Percentiles rank a stretch among this genome's conserved stretches.
These are phyloP conservation scores for Carex littledalei DNA, from an alignment of 176 grass and related monocot genomes.

Conservation along the genomic window DNA sequence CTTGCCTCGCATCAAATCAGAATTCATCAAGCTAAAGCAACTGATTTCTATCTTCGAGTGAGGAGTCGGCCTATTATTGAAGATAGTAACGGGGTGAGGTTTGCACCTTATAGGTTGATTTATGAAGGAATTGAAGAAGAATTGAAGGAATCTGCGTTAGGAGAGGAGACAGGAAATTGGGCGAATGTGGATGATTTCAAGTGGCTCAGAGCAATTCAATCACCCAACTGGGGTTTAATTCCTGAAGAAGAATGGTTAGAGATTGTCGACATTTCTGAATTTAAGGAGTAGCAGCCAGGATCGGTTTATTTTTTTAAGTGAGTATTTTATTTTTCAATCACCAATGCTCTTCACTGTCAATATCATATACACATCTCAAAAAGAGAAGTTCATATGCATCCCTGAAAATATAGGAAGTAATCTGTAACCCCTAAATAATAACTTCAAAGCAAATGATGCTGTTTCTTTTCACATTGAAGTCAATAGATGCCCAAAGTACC, in stretches of 20 bases:
- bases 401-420: neutral
- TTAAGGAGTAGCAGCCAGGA: neutral
- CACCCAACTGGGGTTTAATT: constrained; percentile 77
- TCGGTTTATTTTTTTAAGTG: neutral
- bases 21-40: constrained; percentile 52
- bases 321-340: neutral
- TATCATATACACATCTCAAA: neutral
- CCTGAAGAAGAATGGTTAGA: constrained; percentile 48
- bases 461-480: constrained; percentile 4
- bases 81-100: constrained; percentile 64
- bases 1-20: constrained; percentile 89
- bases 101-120: constrained; percentile 57
- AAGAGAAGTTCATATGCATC: neutral
- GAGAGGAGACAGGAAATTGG: constrained; percentile 74
- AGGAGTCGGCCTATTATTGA: constrained; percentile 89
- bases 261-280: constrained; percentile 43
- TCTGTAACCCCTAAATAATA: neutral
- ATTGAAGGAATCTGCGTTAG: constrained; percentile 50
- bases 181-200: constrained; percentile 89
- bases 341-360: neutral
- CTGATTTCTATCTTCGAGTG: constrained; percentile 80
- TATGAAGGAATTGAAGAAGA: constrained; percentile 68
- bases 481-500: neutral
- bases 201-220: constrained; percentile 83
- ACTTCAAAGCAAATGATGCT: neutral